Evolutionary conservation across 2,329 filamentous ascomycete species (phyloP), one percentile per base, ranked within the genome.

Genomic region (Beauveria caledonica): DNA sequence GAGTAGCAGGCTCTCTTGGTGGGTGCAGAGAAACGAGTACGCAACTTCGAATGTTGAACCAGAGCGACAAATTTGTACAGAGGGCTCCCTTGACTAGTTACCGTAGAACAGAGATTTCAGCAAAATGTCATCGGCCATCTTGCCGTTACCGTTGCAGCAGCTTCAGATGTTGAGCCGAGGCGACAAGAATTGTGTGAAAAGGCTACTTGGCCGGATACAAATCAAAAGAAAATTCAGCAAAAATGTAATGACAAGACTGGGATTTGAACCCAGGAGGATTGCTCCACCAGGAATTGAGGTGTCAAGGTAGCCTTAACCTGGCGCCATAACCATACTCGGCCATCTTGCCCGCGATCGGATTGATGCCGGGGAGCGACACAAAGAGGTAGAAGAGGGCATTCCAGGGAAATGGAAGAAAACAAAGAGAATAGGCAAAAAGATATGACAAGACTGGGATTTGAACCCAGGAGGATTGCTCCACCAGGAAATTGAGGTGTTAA

Each of bases 241-340:
- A 29, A 50, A 56, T 46, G 2, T 17, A 23, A 27, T 68, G 68
- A 71, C 67, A 65, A 69, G 69, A 71, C 68, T 69, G 68, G 69
- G 69, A 71, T 68, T 72, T 67, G 69, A 71, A 71, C 69, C 69
- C 69, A 70, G 68, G 69, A 70, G 69, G 69, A 70, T 70, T 70
- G 67, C 69, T 70, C 69, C 69, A 70, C 62, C 68, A 71, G 68
- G 69, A 71, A 49, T 56, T 29, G 50, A 60, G 46, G 27, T 66
- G 64, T 68, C 66, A 66, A 69, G 67, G 13, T 40, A 64, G 66
- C 69, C 69, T 71, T 70, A 71, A 71, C 69, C 68, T 71, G 68
- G 63, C 69, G 69, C 69, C 69, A 71, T 71, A 70, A 71, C 69
- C 69, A 71, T 60, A 69, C 69, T 71, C 69, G 69, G 69, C 69